These are phyloP conservation scores for Leptodontidium sp. DNA, from an alignment of 2,329 filamentous ascomycete genomes.

Conservation along the genomic window DNA sequence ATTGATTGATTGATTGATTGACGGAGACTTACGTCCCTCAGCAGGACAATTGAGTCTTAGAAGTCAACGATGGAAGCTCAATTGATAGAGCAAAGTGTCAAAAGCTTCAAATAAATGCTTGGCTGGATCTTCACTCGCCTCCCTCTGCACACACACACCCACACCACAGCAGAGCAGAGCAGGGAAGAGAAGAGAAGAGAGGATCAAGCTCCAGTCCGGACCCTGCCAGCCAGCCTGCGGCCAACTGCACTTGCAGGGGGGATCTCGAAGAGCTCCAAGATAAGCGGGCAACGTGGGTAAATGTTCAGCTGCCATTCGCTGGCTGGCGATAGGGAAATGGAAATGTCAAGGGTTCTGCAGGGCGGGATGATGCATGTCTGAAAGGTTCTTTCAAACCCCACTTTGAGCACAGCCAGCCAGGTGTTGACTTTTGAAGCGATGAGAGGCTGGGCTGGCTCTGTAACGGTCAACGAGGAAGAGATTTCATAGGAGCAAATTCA, in stretches of 20 bases:
- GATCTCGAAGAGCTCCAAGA: neutral
- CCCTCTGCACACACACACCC: neutral
- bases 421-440: neutral
- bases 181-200: neutral
- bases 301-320: constrained; percentile 3
- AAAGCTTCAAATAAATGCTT: neutral
- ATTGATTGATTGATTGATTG: too few species aligned
- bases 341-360: neutral
- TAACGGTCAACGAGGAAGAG: neutral
- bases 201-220: constrained; percentile 5
- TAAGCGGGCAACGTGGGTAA: constrained; percentile 11
- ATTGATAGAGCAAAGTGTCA: neutral
- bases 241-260: neutral
- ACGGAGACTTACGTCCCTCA: neutral
- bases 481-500: too few species aligned
- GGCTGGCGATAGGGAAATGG: neutral
- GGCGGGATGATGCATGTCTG: constrained; percentile 13
- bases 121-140: constrained; percentile 1
- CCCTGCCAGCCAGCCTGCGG: neutral
- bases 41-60: neutral
- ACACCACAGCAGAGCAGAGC: too few species aligned
- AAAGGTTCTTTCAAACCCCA: neutral
- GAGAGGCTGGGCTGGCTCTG: neutral
- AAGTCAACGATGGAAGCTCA: neutral
- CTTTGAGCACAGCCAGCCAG: neutral